These are phyloP conservation scores for Calonectria hongkongensis DNA, from an alignment of 2,329 filamentous ascomycete genomes.

Conservation along the genomic window DNA sequence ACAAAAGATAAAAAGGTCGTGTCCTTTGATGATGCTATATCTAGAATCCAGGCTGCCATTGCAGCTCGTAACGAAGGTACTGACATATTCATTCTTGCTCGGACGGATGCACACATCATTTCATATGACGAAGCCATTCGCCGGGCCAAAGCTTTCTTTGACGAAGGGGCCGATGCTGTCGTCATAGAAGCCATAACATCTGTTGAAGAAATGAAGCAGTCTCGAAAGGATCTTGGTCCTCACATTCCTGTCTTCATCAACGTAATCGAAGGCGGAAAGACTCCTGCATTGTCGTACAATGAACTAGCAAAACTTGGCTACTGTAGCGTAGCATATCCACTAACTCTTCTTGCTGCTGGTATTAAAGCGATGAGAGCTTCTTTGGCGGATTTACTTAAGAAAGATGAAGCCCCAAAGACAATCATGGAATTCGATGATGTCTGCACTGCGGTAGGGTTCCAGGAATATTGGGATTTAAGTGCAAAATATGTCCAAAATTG, in stretches of 20 bases:
- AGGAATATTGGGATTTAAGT: constrained; percentile 28
- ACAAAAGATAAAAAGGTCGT: constrained; percentile 27
- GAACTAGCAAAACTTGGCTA: constrained; percentile 22
- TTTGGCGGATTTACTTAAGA: not conserved
- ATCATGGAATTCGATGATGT: constrained; percentile 29
- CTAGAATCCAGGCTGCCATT: constrained; percentile 21
- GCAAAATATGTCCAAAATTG: constrained; percentile 7
- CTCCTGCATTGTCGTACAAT: constrained; percentile 13
- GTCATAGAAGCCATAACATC: constrained; percentile 27
- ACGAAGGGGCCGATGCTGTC: constrained; percentile 23
- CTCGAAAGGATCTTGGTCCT: constrained; percentile 19
- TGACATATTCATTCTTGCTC: constrained; percentile 24
- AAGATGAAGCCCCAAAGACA: constrained; percentile 7
- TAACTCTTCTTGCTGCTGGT: constrained; percentile 19
- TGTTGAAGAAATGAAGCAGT: constrained; percentile 29
- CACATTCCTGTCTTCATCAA: constrained; percentile 21
- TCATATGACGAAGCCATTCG: constrained; percentile 21
- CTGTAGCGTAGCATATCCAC: constrained; percentile 29
- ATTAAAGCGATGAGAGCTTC: constrained; percentile 26
- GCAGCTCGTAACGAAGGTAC: constrained; percentile 22
- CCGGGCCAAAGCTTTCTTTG: constrained; percentile 29
- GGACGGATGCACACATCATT: constrained; percentile 27
- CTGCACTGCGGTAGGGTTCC: constrained; percentile 19
- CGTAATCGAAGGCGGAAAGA: constrained; percentile 27
- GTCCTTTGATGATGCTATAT: constrained; percentile 21